Percentiles rank a stretch among this genome's conserved stretches.
phyloP scores from a whole-genome alignment of 2,329 filamentous ascomycete genomes.

The Trichophyton equinum region DNA sequence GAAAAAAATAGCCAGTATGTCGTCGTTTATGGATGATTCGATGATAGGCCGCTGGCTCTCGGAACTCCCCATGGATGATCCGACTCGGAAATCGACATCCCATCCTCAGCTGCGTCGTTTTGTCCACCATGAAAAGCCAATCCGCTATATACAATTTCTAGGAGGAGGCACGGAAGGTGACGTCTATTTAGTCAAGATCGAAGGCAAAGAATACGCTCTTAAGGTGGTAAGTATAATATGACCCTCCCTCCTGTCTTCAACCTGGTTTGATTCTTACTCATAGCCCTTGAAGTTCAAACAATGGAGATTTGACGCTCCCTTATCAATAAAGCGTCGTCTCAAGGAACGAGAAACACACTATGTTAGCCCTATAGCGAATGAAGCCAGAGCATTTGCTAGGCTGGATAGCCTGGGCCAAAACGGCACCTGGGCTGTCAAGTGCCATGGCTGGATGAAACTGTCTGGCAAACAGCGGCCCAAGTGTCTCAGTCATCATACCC shows the following conservation, averaged over 20 bases:
- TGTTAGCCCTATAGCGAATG: slow-evolving; percentile 6
- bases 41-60: slow-evolving; percentile 10
- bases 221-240: slow-evolving; percentile 9
- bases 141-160: background rate
- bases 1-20: background rate
- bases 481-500: background rate
- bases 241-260: background rate
- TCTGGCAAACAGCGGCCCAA: slow-evolving; percentile 5
- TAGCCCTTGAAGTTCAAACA: background rate
- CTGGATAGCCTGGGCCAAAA: slow-evolving; percentile 10
- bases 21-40: slow-evolving; percentile 7
- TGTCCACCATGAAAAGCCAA: slow-evolving; percentile 10
- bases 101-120: slow-evolving; percentile 10
- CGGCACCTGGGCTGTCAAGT: slow-evolving; percentile 13
- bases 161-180: slow-evolving; percentile 7
- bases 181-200: slow-evolving; percentile 7
- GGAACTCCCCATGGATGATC: slow-evolving; percentile 11
- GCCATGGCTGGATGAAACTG: slow-evolving; percentile 12
- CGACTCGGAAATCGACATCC: slow-evolving; percentile 4
- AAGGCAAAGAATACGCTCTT: slow-evolving; percentile 5
- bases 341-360: slow-evolving; percentile 1
- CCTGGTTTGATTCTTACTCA: background rate
- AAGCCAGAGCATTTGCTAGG: slow-evolving; percentile 11
- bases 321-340: background rate
- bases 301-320: background rate